Conservation (phyloP, 108 stramenopile genomes). For the Cyclotella atomus region DNA sequence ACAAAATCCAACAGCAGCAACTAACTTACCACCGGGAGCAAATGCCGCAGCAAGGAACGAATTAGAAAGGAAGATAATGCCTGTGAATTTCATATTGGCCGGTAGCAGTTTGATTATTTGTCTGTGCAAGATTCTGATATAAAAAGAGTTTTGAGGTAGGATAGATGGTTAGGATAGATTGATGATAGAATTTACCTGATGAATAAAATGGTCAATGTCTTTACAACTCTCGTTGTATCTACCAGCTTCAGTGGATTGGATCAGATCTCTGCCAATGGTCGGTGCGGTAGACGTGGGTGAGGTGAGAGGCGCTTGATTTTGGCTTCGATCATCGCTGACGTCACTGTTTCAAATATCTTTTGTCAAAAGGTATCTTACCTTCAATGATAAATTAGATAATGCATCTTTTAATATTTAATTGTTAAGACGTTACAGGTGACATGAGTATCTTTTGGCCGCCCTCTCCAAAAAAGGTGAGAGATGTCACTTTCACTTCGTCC, state of each 20-base stretch:
- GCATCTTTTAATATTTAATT: background rate
- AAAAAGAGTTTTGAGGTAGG: background rate
- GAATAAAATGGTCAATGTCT: no score
- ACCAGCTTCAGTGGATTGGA: no score
- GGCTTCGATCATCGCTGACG: no score
- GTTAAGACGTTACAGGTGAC: no score
- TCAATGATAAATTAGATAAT: background rate
- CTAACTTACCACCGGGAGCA: background rate
- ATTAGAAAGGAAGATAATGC: constrained; percentile 23
- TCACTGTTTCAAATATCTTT: constrained; percentile 3
- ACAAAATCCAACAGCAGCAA: background rate
- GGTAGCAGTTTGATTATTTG: background rate
- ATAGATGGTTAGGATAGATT: no score
- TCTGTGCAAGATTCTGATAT: background rate
- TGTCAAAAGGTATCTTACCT: constrained; percentile 2
- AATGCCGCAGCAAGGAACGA: constrained; percentile 8
- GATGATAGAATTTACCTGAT: no score
- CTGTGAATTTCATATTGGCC: constrained; percentile 50
- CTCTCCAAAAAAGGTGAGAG: background rate
- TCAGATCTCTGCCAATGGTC: no score
- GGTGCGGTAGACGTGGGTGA: no score
- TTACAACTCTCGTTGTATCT: no score
- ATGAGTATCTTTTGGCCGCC: no score
- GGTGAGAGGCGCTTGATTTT: no score
- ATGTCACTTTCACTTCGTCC: background rate